Evolutionary conservation across 176 grass and related monocot genomes (phyloP), one percentile per base, ranked within the genome.

Genomic region (Secale cereale): DNA sequence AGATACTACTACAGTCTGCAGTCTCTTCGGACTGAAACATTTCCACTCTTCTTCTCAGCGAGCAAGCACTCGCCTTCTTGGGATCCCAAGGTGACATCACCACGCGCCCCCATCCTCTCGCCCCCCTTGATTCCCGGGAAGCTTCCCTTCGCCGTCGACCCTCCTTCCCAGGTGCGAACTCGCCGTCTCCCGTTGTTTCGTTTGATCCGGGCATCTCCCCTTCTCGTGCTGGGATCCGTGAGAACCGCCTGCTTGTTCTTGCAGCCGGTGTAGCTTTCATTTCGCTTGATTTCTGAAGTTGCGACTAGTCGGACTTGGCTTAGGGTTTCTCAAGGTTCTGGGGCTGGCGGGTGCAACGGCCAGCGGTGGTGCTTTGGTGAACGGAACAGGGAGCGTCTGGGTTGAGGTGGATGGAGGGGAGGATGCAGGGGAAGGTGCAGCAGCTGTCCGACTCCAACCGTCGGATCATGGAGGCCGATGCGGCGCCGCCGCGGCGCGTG

Each of bases 401-500:
- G 65, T 67, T n/a, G 71, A 10, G 72, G 28, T 37, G 35, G 41
- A 45, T 74, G 79, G 84, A 83, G 62, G 87, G 32, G 9, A 90
- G 82, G 87, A 90, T 84, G 90, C 88, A 88, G 82, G 85, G 82
- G 48, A 83, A 94, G 82, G 77, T 86, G 13, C 74, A 83, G 45
- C 46, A 83, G 45, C 46, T 90, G 25, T 88, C 87, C 5, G 85
- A 94, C 83, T 94, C 93, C 43, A 94, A 92, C 86, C 39, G 88
- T 40, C 71, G 85, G 64, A 94, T 94, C 79, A 86, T 90, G 64
- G 93, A 94, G 65, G 74, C 80, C 14, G 86, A 81, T 50, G 85
- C 70, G 43, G 85, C 76, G 62, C 82, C 85, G 30, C 81, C 79
- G 0, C 81, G 78, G 76, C 84, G 88, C 30, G 82, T 90, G 70